Conservation (phyloP, 768 basidiomycete genomes). For the Podaxis sp. region DNA sequence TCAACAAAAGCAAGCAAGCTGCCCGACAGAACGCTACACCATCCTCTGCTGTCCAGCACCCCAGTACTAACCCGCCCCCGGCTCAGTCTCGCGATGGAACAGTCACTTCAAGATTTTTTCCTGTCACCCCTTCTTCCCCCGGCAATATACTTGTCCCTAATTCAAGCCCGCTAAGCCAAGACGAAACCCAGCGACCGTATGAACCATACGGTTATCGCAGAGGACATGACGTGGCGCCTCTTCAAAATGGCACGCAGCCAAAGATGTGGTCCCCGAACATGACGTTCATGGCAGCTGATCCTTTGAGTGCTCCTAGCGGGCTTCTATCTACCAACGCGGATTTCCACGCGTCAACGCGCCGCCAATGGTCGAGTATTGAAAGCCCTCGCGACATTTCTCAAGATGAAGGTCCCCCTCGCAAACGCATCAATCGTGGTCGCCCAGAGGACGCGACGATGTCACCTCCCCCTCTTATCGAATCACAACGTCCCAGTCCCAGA, state of each 20-base stretch:
- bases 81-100: constrained; percentile 78
- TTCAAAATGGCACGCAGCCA: constrained; percentile 36
- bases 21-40: constrained; percentile 26
- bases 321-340: constrained; percentile 45
- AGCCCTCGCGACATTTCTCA: constrained; percentile 39
- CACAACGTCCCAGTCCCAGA: constrained; percentile 11
- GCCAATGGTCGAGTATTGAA: constrained; percentile 38
- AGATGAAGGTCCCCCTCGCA: constrained; percentile 69
- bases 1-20: constrained; percentile 37
- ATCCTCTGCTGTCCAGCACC: constrained; percentile 22
- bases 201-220: constrained; percentile 36
- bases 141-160: constrained; percentile 72
- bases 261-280: constrained; percentile 37
- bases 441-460: constrained; percentile 38
- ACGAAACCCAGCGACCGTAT: constrained; percentile 38
- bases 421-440: constrained; percentile 61
- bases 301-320: constrained; percentile 58
- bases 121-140: constrained; percentile 42
- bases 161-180: constrained; percentile 62
- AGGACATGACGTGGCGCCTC: constrained; percentile 42
- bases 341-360: constrained; percentile 56
- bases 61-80: constrained; percentile 41
- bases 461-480: constrained; percentile 42
- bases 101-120: constrained; percentile 62
- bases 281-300: constrained; percentile 41